phyloP scores from a whole-genome alignment of 163 green algal genomes.

The Scenedesmus sp. region DNA sequence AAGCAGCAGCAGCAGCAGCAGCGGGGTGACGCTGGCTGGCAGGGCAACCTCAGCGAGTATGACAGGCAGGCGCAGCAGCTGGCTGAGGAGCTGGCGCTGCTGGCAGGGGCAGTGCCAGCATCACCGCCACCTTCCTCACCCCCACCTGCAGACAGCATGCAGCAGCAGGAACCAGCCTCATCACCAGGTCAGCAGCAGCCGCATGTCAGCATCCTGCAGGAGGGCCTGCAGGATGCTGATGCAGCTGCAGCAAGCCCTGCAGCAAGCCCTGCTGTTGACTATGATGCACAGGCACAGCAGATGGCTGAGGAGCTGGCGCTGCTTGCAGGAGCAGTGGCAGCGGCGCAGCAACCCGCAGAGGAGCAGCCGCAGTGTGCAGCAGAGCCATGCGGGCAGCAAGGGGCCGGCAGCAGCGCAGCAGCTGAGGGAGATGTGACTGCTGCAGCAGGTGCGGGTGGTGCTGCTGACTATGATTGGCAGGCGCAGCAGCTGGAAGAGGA shows the following conservation, averaged over 20 bases:
- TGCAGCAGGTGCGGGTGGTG: background rate
- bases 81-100: conserved; percentile 1
- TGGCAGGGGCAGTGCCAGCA: background rate
- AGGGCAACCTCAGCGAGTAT: conserved; percentile 5
- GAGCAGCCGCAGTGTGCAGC: too few relatives aligned
- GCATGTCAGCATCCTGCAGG: too few relatives aligned
- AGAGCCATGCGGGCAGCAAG: background rate
- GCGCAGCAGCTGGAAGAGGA: conserved; percentile 28
- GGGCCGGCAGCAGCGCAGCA: background rate
- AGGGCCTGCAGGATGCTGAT: background rate
- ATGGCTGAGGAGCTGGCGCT: conserved; percentile 7
- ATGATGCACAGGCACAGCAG: conserved; percentile 18
- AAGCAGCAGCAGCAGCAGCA: background rate
- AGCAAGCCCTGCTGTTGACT: background rate
- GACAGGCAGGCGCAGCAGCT: conserved; percentile 25
- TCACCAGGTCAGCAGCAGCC: background rate
- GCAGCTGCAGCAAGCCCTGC: background rate
- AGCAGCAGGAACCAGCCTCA: background rate
- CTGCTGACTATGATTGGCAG: background rate
- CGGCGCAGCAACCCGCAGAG: background rate
- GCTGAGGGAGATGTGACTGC: background rate
- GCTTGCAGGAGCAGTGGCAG: background rate
- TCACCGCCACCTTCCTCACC: background rate
- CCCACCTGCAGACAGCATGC: background rate
- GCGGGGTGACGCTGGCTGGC: background rate